A percentile compares a stretch with the other conserved stretches of the same genome.
These are phyloP conservation scores for Cladosporium sp. DNA, from an alignment of 2,329 filamentous ascomycete species.

Conservation along the genomic window DNA sequence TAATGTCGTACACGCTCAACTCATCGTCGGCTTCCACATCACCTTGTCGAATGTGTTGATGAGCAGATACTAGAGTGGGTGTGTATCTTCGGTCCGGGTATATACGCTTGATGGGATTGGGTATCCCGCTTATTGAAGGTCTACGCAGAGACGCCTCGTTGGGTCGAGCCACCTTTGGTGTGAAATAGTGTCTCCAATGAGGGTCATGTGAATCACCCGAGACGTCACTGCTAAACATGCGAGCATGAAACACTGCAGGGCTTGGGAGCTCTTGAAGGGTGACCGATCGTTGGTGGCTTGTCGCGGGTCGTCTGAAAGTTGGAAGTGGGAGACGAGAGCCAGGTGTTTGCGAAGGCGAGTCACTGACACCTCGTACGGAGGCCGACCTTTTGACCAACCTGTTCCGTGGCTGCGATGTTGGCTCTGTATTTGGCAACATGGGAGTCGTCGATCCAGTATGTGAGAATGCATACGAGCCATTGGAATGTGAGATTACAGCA, in stretches of 20 bases:
- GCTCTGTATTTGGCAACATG: conserved; percentile 54
- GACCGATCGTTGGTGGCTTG: conserved; percentile 75
- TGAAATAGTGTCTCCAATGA: conserved; percentile 40
- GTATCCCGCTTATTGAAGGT: conserved; percentile 39
- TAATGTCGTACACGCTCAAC: conserved; percentile 26
- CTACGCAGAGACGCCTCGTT: conserved; percentile 25
- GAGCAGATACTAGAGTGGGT: conserved; percentile 37
- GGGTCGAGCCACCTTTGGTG: conserved; percentile 32
- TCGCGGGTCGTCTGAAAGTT: conserved; percentile 71
- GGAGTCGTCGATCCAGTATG: conserved; percentile 61
- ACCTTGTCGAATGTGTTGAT: conserved; percentile 30
- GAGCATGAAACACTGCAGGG: conserved; percentile 17
- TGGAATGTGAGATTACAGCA: conserved; percentile 65
- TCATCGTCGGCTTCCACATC: conserved; percentile 34
- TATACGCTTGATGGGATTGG: conserved; percentile 41
- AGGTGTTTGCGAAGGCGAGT: conserved; percentile 49
- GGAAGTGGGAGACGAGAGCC: conserved; percentile 65
- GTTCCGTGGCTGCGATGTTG: conserved; percentile 60
- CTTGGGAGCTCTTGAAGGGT: conserved; percentile 57
- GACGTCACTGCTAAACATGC: conserved; percentile 23
- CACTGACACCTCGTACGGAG: conserved; percentile 54
- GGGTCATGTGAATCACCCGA: conserved; percentile 28
- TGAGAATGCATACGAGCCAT: conserved; percentile 55
- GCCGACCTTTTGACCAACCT: conserved; percentile 76
- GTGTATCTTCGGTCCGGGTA: conserved; percentile 40